phyloP scores from a whole-genome alignment of 2,329 filamentous ascomycete species.

The Coniosporium uncinatum region DNA sequence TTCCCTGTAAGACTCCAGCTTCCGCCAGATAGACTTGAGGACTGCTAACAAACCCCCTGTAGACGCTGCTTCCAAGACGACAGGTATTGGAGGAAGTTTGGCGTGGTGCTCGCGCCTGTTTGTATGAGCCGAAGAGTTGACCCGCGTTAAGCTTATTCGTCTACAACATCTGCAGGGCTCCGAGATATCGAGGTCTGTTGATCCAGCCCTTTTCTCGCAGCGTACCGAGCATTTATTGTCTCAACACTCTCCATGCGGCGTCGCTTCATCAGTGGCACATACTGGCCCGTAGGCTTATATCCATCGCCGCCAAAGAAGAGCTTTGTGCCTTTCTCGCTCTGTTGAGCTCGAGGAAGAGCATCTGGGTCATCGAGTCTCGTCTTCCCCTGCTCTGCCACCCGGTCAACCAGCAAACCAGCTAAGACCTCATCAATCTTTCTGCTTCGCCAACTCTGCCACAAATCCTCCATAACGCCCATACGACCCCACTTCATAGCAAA shows the following conservation, averaged over 20 bases:
- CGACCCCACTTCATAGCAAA: constrained; percentile 16
- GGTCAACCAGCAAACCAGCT: constrained; percentile 65
- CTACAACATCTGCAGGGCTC: no score
- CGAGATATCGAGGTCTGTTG: not conserved
- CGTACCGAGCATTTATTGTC: constrained; percentile 56
- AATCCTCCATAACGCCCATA: constrained; percentile 55
- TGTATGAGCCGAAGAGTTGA: constrained; percentile 63
- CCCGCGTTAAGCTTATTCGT: no score
- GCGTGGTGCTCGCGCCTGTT: constrained; percentile 76
- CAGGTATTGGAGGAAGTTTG: constrained; percentile 83
- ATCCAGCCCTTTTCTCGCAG: constrained; percentile 23
- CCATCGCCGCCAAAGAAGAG: constrained; percentile 54
- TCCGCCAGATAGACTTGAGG: no score
- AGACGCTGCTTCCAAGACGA: constrained; percentile 65
- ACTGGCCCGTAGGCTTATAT: constrained; percentile 48
- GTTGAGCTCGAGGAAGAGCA: not conserved
- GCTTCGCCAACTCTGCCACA: constrained; percentile 82
- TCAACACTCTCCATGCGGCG: constrained; percentile 51
- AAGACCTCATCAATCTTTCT: constrained; percentile 89
- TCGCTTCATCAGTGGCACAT: constrained; percentile 50
- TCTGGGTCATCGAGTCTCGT: not conserved
- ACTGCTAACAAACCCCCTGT: no score
- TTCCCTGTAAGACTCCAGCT: constrained; percentile 61
- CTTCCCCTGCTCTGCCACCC: constrained; percentile 39
- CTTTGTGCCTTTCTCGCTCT: constrained; percentile 32